Percentiles rank a stretch among this genome's conserved stretches.
phyloP scores from a whole-genome alignment of 441 rosid species.

The Syzygium malaccense region DNA sequence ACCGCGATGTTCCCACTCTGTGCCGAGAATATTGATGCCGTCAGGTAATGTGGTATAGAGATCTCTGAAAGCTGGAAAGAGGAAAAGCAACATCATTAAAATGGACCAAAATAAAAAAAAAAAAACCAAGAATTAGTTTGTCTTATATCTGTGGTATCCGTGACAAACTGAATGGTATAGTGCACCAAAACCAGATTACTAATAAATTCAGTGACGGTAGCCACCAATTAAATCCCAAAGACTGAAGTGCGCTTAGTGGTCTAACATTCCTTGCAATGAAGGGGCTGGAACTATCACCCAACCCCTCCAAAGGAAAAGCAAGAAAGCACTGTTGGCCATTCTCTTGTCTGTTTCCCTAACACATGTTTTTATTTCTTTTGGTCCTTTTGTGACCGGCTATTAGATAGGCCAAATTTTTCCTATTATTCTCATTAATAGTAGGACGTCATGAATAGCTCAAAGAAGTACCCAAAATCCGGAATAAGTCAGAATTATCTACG shows the following conservation, averaged over 20 bases:
- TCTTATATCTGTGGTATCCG: neutral
- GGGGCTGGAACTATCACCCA: neutral
- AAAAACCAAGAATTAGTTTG: neutral
- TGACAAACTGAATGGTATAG: neutral
- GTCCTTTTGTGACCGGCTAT: neutral
- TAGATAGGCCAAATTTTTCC: neutral
- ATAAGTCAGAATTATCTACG: neutral
- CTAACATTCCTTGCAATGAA: neutral
- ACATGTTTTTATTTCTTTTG: neutral
- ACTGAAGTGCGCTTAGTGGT: neutral
- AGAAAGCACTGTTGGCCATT: neutral
- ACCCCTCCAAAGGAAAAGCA: neutral
- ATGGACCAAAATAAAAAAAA: neutral
- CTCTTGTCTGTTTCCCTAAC: neutral
- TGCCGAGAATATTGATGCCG: conserved; percentile 90
- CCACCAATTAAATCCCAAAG: neutral
- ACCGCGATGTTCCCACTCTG: conserved; percentile 60
- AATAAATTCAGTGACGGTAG: neutral
- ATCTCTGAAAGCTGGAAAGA: conserved; percentile 76
- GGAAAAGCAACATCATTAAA: neutral
- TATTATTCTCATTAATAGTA: neutral
- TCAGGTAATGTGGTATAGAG: conserved; percentile 80
- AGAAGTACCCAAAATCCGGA: neutral
- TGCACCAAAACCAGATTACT: neutral
- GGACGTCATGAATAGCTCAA: neutral